Conservation (phyloP, 306 rosid genomes). For the Gastrolobium villosum region DNA sequence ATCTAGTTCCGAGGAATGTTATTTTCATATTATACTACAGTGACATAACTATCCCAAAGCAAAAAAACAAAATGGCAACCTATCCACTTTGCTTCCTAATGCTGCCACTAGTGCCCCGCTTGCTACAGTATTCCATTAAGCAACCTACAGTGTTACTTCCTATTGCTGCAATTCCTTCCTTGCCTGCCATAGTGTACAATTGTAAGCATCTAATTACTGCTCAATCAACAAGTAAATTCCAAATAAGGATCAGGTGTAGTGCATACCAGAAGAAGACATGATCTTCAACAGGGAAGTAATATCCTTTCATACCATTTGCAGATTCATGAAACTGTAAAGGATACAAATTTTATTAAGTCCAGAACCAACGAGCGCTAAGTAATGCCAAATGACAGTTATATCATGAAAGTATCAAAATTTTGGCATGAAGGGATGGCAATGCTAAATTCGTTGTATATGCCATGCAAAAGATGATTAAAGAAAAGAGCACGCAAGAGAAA, state of each 20-base stretch:
- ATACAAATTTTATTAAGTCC: slow-evolving; percentile 12
- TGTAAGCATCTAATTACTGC: slow-evolving; percentile 41
- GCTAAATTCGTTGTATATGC: neutral
- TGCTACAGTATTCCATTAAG: slow-evolving; percentile 6
- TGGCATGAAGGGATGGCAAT: neutral
- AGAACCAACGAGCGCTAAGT: neutral
- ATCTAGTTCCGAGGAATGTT: too few relatives aligned
- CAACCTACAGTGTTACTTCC: slow-evolving; percentile 56
- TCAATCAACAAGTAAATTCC: slow-evolving; percentile 11
- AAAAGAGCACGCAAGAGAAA: neutral
- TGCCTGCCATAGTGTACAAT: slow-evolving; percentile 58
- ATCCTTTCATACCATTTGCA: slow-evolving; percentile 53
- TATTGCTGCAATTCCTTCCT: slow-evolving; percentile 71
- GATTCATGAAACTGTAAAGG: slow-evolving; percentile 52
- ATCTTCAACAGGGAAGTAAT: slow-evolving; percentile 55
- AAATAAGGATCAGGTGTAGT: neutral
- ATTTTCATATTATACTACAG: too few relatives aligned
- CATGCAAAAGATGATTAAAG: slow-evolving; percentile 17
- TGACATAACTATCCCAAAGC: slow-evolving; percentile 9
- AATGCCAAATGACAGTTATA: slow-evolving; percentile 4
- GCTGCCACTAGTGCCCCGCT: slow-evolving; percentile 79
- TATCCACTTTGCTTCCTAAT: slow-evolving; percentile 71
- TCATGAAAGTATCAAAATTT: neutral
- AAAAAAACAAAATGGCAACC: slow-evolving; percentile 42
- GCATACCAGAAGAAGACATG: slow-evolving; percentile 69